Conservation (phyloP, 2,329 filamentous ascomycete genomes). For the Calonectria hongkongensis region DNA sequence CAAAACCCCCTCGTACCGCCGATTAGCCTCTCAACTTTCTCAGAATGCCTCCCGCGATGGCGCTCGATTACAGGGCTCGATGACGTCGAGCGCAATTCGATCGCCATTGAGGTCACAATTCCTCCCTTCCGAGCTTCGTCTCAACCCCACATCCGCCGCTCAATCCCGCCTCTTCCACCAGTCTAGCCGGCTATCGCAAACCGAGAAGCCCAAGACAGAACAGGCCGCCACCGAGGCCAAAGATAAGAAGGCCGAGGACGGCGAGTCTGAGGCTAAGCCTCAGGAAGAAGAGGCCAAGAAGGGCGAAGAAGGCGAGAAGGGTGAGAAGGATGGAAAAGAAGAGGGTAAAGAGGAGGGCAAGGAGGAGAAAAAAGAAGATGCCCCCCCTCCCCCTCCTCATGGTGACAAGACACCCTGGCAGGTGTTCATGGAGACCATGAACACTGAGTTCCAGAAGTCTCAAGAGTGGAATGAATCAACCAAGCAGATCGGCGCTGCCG, state of each 20-base stretch:
- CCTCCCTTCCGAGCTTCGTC: slow-evolving; percentile 59
- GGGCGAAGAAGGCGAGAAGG: slow-evolving; percentile 60
- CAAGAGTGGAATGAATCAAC: slow-evolving; percentile 99
- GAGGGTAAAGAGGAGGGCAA: slow-evolving; percentile 68
- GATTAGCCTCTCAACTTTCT: slow-evolving; percentile 65
- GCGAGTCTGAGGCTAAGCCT: slow-evolving; percentile 57
- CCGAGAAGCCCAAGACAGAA: slow-evolving; percentile 60
- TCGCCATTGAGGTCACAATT: slow-evolving; percentile 68
- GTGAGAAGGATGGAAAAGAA: slow-evolving; percentile 63
- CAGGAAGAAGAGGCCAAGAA: slow-evolving; percentile 68
- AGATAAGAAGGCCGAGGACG: slow-evolving; percentile 62
- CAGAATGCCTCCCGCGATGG: slow-evolving; percentile 54
- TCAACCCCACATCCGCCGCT: slow-evolving; percentile 56
- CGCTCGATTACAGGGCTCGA: slow-evolving; percentile 53
- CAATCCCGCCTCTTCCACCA: slow-evolving; percentile 60
- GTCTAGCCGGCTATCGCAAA: slow-evolving; percentile 55
- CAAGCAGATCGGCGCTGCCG: slow-evolving; percentile 91
- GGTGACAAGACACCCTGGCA: slow-evolving; percentile 99
- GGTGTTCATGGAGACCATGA: slow-evolving; percentile 98
- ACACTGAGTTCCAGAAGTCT: slow-evolving; percentile 94
- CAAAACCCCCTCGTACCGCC: slow-evolving; percentile 69
- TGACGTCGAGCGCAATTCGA: slow-evolving; percentile 55
- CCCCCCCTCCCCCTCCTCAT: slow-evolving; percentile 93
- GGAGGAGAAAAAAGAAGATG: slow-evolving; percentile 79
- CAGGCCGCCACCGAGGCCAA: slow-evolving; percentile 62